phyloP scores from a whole-genome alignment of 768 basidiomycete genomes.

The Scleroderma bovista region DNA sequence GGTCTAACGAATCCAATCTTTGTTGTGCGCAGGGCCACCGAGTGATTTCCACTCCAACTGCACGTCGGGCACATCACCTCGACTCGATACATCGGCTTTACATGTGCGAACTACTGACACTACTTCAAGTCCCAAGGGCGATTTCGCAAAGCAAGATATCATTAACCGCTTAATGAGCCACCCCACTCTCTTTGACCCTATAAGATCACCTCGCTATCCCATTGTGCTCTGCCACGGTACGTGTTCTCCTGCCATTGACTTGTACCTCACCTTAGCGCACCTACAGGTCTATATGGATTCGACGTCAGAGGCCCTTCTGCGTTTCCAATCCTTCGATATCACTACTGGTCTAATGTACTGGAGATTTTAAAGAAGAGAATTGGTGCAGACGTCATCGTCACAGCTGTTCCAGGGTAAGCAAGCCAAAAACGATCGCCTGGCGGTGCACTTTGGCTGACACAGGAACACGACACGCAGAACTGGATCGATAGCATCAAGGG shows the following conservation, averaged over 20 bases:
- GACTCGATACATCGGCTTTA: slow-evolving; percentile 9
- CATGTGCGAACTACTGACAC: slow-evolving; percentile 1
- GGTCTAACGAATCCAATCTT: too few relatives aligned
- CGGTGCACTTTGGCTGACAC: neutral
- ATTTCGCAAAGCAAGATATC: slow-evolving; percentile 32
- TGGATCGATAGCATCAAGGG: slow-evolving; percentile 81
- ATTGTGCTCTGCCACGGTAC: slow-evolving; percentile 95
- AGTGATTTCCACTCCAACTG: neutral
- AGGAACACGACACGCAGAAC: slow-evolving; percentile 48
- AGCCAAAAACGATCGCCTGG: slow-evolving; percentile 20
- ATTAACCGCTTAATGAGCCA: slow-evolving; percentile 71
- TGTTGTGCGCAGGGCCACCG: too few relatives aligned
- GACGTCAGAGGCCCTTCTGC: slow-evolving; percentile 80
- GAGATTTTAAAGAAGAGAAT: slow-evolving; percentile 72
- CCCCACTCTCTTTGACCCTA: slow-evolving; percentile 73
- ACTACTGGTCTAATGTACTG: slow-evolving; percentile 93
- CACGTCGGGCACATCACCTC: neutral
- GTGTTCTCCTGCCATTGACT: neutral
- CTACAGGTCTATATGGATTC: slow-evolving; percentile 86
- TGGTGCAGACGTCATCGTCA: slow-evolving; percentile 93
- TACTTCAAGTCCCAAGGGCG: slow-evolving; percentile 14
- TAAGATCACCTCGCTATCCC: slow-evolving; percentile 78
- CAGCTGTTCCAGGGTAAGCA: slow-evolving; percentile 84
- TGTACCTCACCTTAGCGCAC: slow-evolving; percentile 1
- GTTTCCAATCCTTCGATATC: slow-evolving; percentile 79